These are phyloP conservation scores for Neotropicomus parvogracilis DNA, from an alignment of 1,284 basidiomycete genomes.

Conservation along the genomic window DNA sequence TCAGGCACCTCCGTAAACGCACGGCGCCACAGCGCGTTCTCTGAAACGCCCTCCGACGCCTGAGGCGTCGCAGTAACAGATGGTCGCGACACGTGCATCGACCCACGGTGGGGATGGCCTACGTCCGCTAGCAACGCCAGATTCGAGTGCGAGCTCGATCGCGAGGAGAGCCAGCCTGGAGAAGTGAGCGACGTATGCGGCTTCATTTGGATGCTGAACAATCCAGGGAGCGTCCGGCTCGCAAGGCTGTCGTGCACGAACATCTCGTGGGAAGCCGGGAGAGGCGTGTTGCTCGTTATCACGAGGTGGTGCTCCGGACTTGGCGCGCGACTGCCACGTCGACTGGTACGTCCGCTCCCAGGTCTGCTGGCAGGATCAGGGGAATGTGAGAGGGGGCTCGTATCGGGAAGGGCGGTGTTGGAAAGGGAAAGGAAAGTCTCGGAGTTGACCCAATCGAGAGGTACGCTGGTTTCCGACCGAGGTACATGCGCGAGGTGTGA, in stretches of 20 bases:
- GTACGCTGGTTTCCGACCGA: constrained; percentile 40
- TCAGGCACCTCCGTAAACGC: constrained; percentile 76
- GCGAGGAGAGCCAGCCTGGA: constrained; percentile 37
- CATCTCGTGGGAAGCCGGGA: constrained; percentile 35
- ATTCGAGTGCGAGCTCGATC: constrained; percentile 37
- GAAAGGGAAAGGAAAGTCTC: constrained; percentile 73
- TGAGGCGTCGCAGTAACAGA: neutral
- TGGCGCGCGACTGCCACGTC: constrained; percentile 45
- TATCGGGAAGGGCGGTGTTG: constrained; percentile 24
- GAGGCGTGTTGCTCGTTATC: constrained; percentile 14
- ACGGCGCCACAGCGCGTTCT: constrained; percentile 46
- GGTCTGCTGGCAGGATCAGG: constrained; percentile 29
- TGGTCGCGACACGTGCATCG: constrained; percentile 2
- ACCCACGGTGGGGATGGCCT: constrained; percentile 4
- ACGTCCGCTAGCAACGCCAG: constrained; percentile 23
- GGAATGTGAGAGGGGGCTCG: constrained; percentile 15
- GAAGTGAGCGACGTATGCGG: constrained; percentile 42
- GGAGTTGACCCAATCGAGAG: constrained; percentile 78
- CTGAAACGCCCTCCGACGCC: constrained; percentile 12
- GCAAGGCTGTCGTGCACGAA: constrained; percentile 52
- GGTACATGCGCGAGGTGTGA: constrained; percentile 47
- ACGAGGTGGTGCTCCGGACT: constrained; percentile 44
- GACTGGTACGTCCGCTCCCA: constrained; percentile 41
- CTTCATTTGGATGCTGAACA: constrained; percentile 63
- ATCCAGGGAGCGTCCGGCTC: constrained; percentile 47